Evolutionary conservation across 148 eudicot genomes (phyloP), one percentile per base, ranked within the genome.

Genomic region (Amaranthus cruentus): DNA sequence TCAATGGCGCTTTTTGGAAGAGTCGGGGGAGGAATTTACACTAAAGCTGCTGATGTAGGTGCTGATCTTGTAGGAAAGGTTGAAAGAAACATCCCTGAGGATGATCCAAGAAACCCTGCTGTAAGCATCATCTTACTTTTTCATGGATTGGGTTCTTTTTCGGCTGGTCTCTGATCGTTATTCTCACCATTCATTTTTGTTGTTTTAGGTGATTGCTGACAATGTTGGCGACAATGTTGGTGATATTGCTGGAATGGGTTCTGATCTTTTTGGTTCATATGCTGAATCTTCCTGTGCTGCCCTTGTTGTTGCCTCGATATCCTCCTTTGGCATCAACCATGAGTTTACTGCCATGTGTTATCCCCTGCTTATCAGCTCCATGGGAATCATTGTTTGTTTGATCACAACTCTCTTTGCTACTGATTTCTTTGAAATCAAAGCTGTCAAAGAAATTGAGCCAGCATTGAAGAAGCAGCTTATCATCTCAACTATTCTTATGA

Each of bases 231-330:
- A 91, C 78, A 91, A 90, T 73, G 96, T 87, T 62, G 96, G 96
- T 43, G 93, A 90, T 64, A 90, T 90, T 81, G 93, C 89, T 75
- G 96, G 96, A 48, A 90, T 90, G 89, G 96, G 96, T 53, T 90
- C 92, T 71, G 96, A 90, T 60, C 92, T 93, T 47, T 93, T 93
- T 74, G 98, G 98, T n/a, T 93, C 98, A 5, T 93, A 90, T 82
- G 98, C 98, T 14, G 96, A 93, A 77, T 77, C 96, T 51, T 90
- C 98, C 3, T 93, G 98, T 81, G 98, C 98, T 70, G 98, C 96
- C 48, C 94, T 93, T 58, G 90, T 93, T 73, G 91, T 93, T 81
- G 94, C 97, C 73, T 91, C 97, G 15, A 87, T 91, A 67, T 91
- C 97, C 5, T 91, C 97, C 13, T 91, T 91, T 55, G 97, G 97